phyloP scores from a whole-genome alignment of 257 asterid species.

The Solanum piurae region DNA sequence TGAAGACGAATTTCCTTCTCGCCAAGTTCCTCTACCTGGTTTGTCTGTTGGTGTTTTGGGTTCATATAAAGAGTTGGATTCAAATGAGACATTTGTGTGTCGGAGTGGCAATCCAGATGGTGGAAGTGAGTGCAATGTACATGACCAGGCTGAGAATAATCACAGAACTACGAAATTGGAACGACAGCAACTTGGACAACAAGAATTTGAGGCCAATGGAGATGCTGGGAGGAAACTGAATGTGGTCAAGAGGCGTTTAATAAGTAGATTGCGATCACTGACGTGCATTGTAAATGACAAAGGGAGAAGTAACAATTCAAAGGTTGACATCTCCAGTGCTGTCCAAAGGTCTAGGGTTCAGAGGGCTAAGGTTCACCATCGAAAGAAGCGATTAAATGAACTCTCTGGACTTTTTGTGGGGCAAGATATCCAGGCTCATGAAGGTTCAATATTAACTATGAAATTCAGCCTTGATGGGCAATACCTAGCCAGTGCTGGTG shows the following conservation, averaged over 20 bases:
- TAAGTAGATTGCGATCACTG: conserved; percentile 48
- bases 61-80: conserved; percentile 17
- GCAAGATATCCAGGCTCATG: conserved; percentile 76
- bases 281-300: conserved; percentile 27
- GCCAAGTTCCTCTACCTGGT: conserved; percentile 31
- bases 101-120: conserved; percentile 14
- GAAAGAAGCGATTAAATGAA: conserved; percentile 49
- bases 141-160: conserved; percentile 11
- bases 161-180: neutral
- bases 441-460: conserved; percentile 75
- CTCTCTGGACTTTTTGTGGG: conserved; percentile 70
- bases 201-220: conserved; percentile 18
- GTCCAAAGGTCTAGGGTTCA: conserved; percentile 22
- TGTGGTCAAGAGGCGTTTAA: conserved; percentile 37
- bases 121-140: conserved; percentile 8
- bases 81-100: conserved; percentile 13
- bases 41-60: neutral
- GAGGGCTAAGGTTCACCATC: conserved; percentile 54
- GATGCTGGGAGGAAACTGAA: conserved; percentile 15
- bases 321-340: neutral
- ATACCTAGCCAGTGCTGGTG: conserved; percentile 78
- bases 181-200: conserved; percentile 11
- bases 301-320: conserved; percentile 16
- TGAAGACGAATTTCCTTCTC: conserved; percentile 26
- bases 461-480: conserved; percentile 79